A percentile compares a stretch with the other conserved stretches of the same genome.
Conservation (phyloP, 257 asterid species). For the Rehmannia glutinosa region DNA sequence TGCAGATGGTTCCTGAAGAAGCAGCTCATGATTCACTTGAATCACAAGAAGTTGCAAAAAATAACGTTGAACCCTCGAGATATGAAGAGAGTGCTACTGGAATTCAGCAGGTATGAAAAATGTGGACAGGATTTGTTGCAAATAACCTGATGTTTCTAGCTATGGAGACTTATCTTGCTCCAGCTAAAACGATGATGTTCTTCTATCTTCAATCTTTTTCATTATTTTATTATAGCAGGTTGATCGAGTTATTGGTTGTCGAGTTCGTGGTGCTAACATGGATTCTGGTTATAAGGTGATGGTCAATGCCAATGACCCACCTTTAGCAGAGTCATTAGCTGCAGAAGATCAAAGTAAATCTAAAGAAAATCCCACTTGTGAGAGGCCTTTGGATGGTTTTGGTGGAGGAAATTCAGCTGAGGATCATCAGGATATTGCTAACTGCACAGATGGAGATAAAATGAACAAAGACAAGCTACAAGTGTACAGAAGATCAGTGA, state of each 20-base stretch:
- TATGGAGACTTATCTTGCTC: background rate
- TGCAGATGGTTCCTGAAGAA: conserved; percentile 36
- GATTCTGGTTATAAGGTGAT: conserved; percentile 21
- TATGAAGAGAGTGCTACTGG: conserved; percentile 29
- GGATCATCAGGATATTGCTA: conserved; percentile 39
- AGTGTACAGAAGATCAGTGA: conserved; percentile 61
- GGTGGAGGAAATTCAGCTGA: conserved; percentile 31
- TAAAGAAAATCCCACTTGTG: conserved; percentile 32
- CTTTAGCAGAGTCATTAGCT: conserved; percentile 36
- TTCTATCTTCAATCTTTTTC: conserved; percentile 7
- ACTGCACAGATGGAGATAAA: conserved; percentile 39
- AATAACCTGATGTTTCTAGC: conserved; percentile 9
- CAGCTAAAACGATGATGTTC: background rate
- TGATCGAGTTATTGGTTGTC: conserved; percentile 85
- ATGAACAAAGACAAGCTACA: conserved; percentile 40
- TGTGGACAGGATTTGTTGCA: background rate
- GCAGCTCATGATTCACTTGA: conserved; percentile 31
- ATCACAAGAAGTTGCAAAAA: conserved; percentile 24
- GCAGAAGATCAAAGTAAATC: conserved; percentile 33
- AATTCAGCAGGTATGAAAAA: conserved; percentile 42
- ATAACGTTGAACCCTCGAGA: conserved; percentile 27
- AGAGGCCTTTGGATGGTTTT: conserved; percentile 32
- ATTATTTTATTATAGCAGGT: conserved; percentile 47
- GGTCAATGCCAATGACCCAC: conserved; percentile 29
- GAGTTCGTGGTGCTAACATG: conserved; percentile 44